phyloP scores from a whole-genome alignment of 805 yeast species.

The Lipomyces anomalus region DNA sequence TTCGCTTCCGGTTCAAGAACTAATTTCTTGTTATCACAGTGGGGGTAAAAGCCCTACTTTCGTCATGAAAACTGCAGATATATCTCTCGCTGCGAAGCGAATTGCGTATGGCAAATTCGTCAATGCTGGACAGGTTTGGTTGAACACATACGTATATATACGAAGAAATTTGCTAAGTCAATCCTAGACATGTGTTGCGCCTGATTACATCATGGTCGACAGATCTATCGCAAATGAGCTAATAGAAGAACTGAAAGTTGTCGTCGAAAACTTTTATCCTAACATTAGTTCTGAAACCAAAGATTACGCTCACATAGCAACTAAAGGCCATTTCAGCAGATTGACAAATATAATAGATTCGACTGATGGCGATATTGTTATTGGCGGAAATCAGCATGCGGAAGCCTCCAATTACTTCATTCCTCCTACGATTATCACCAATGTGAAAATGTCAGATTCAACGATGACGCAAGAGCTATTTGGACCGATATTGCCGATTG shows the following conservation, averaged over 20 bases:
- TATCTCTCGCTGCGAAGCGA: slow-evolving; percentile 60
- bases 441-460: slow-evolving; percentile 60
- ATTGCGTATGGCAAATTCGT: slow-evolving; percentile 70
- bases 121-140: slow-evolving; percentile 72
- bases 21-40: too few relatives aligned
- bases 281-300: not conserved
- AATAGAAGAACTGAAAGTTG: too few relatives aligned
- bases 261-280: slow-evolving; percentile 33
- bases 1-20: not conserved
- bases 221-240: too few relatives aligned
- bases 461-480: slow-evolving; percentile 73
- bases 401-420: slow-evolving; percentile 43
- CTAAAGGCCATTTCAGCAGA: too few relatives aligned
- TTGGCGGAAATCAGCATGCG: slow-evolving; percentile 28
- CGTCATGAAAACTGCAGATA: slow-evolving; percentile 47
- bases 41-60: slow-evolving; percentile 92
- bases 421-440: slow-evolving; percentile 67
- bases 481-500: slow-evolving; percentile 78
- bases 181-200: too few relatives aligned
- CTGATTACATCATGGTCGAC: too few relatives aligned
- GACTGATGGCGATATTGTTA: slow-evolving; percentile 28
- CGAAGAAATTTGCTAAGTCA: too few relatives aligned
- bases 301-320: too few relatives aligned
- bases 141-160: not conserved
- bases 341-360: too few relatives aligned